A percentile compares a stretch with the other conserved stretches of the same genome.
Evolutionary conservation across 228 moss, liverwort and hornwort genomes (phyloP).

Genomic region (Sphagnum magellanicum): DNA sequence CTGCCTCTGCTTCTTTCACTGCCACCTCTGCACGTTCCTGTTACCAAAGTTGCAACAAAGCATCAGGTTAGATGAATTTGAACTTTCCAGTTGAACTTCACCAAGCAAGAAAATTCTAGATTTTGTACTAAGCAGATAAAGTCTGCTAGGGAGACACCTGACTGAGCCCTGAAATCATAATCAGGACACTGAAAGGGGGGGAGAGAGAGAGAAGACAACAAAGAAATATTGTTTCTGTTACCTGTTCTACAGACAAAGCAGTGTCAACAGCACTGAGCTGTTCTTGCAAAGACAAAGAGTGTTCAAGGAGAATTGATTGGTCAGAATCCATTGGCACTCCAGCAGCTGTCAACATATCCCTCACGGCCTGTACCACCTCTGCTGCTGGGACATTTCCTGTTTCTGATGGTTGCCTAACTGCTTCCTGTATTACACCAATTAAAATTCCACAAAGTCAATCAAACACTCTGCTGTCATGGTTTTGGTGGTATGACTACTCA

Average conservation of each 20-base stretch:
- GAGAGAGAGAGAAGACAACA: not conserved
- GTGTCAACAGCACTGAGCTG: slow-evolving; percentile 62
- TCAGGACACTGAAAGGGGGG: no score
- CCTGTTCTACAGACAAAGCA: slow-evolving; percentile 71
- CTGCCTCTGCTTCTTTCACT: slow-evolving; percentile 72
- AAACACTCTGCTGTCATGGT: not conserved
- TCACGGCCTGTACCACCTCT: slow-evolving; percentile 67
- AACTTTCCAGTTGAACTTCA: not conserved
- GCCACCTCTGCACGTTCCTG: slow-evolving; percentile 74
- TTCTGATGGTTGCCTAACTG: slow-evolving; percentile 3
- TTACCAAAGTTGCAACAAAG: not conserved
- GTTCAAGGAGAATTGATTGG: slow-evolving; percentile 59
- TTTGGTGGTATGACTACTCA: no score
- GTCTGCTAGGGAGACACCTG: no score
- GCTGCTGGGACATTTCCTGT: slow-evolving; percentile 47
- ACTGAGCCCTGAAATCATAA: no score
- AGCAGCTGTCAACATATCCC: slow-evolving; percentile 77
- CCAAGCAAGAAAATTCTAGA: no score
- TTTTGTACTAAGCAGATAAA: no score
- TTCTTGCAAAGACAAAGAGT: slow-evolving; percentile 65
- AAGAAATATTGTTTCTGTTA: slow-evolving; percentile 8
- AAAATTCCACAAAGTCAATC: not conserved
- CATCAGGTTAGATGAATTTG: not conserved
- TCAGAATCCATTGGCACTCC: slow-evolving; percentile 74
- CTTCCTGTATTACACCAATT: slow-evolving; percentile 11